Evolutionary conservation across 139 green algal species (phyloP).

Genomic region (Auxenochlorella protothecoides): DNA sequence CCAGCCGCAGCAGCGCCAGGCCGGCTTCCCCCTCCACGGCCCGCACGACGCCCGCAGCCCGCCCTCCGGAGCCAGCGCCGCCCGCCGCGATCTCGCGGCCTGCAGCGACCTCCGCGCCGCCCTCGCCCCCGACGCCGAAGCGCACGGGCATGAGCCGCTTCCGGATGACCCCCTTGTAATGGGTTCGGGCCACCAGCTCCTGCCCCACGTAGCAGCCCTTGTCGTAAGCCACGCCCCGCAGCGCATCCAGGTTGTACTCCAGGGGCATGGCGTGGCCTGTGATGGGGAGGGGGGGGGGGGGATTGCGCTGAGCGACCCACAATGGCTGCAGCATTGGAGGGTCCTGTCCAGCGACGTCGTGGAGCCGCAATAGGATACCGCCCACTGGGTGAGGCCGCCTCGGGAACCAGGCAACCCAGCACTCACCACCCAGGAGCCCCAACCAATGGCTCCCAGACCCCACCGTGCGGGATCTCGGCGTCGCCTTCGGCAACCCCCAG

Average conservation of each 20-base stretch:
- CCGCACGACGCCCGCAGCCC: constrained; percentile 12
- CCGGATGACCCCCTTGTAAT: constrained; percentile 69
- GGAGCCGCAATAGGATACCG: too few species aligned
- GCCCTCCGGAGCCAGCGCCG: neutral
- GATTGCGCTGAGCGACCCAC: neutral
- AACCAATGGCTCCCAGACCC: neutral
- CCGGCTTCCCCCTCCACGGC: constrained; percentile 14
- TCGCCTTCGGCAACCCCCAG: constrained; percentile 78
- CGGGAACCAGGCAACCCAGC: too few species aligned
- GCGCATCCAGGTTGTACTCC: constrained; percentile 88
- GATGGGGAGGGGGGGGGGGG: neutral
- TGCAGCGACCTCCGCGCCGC: neutral
- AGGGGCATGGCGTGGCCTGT: constrained; percentile 67
- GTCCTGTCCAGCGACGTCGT: too few species aligned
- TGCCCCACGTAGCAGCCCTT: constrained; percentile 98
- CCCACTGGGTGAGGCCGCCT: too few species aligned
- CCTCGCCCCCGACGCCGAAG: neutral
- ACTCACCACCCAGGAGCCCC: too few species aligned
- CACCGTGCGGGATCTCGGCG: constrained; percentile 67
- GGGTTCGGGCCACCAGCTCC: constrained; percentile 68
- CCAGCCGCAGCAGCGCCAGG: constrained; percentile 36
- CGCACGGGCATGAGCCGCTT: constrained; percentile 64
- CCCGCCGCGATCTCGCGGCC: neutral
- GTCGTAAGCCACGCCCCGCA: constrained; percentile 78
- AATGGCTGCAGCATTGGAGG: too few species aligned